Conservation (phyloP, 108 stramenopile species). For the Conticribra weissflogii region DNA sequence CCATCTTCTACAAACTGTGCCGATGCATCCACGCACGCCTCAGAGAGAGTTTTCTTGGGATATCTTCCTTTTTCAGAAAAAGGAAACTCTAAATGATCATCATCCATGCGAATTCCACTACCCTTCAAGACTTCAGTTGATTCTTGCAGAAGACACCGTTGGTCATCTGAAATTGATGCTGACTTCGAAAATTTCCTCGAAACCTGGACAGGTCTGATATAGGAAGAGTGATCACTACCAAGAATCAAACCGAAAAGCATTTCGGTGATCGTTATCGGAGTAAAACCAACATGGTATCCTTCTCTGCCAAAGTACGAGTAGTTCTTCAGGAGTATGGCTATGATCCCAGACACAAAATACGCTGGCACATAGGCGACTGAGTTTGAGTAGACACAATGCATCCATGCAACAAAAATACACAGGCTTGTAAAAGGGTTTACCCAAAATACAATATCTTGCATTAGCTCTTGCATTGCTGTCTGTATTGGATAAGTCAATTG, state of each 20-base stretch:
- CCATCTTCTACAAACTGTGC: slow-evolving; percentile 43
- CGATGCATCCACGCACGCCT: slow-evolving; percentile 59
- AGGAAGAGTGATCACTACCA: slow-evolving; percentile 48
- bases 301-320: slow-evolving; percentile 58
- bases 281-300: slow-evolving; percentile 51
- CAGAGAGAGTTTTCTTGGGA: slow-evolving; percentile 67
- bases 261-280: slow-evolving; percentile 63
- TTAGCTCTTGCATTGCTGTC: slow-evolving; percentile 28
- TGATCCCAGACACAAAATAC: slow-evolving; percentile 52
- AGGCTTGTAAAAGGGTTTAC: slow-evolving; percentile 52
- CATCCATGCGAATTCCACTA: slow-evolving; percentile 43
- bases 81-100: slow-evolving; percentile 81
- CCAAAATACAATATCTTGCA: slow-evolving; percentile 50
- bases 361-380: slow-evolving; percentile 55
- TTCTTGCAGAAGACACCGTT: not conserved
- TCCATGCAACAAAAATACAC: slow-evolving; percentile 66
- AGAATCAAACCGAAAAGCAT: slow-evolving; percentile 45
- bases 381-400: slow-evolving; percentile 65
- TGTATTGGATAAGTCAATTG: slow-evolving; percentile 12
- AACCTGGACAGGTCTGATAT: slow-evolving; percentile 43
- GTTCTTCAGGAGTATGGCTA: slow-evolving; percentile 51
- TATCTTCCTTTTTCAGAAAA: slow-evolving; percentile 78
- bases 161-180: not conserved
- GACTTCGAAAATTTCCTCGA: not conserved
- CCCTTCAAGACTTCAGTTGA: slow-evolving; percentile 12